Evolutionary conservation across 129 eudicot genomes (phyloP).

Genomic region (Centaurea solstitialis): DNA sequence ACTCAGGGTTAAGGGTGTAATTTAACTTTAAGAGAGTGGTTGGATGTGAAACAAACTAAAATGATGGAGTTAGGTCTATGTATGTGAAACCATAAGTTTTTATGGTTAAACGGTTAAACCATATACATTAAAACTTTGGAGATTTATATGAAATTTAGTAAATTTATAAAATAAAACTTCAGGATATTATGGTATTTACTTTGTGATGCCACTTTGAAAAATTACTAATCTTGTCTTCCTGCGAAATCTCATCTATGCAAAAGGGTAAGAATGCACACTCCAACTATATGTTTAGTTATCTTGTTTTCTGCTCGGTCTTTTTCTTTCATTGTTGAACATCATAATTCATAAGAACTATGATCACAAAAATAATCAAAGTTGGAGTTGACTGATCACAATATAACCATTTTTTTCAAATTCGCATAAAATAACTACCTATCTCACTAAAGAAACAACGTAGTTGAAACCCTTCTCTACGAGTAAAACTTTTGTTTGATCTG

Average conservation of each 20-base stretch:
- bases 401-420: not conserved
- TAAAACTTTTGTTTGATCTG: not conserved
- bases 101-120: not conserved
- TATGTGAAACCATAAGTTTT: not conserved
- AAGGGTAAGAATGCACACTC: not conserved
- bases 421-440: not conserved
- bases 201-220: not conserved
- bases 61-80: not conserved
- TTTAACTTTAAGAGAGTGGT: not conserved
- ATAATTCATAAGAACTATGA: no score
- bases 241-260: no score
- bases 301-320: not conserved
- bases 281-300: not conserved
- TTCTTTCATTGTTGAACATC: not conserved
- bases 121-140: not conserved
- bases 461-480: not conserved
- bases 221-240: no score
- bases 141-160: not conserved
- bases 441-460: not conserved
- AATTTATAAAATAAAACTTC: not conserved
- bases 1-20: not conserved
- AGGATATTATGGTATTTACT: not conserved
- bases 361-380: not conserved
- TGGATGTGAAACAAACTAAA: not conserved
- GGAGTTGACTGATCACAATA: not conserved